phyloP scores from a whole-genome alignment of 805 yeast species.

The Ogataea zsoltii region DNA sequence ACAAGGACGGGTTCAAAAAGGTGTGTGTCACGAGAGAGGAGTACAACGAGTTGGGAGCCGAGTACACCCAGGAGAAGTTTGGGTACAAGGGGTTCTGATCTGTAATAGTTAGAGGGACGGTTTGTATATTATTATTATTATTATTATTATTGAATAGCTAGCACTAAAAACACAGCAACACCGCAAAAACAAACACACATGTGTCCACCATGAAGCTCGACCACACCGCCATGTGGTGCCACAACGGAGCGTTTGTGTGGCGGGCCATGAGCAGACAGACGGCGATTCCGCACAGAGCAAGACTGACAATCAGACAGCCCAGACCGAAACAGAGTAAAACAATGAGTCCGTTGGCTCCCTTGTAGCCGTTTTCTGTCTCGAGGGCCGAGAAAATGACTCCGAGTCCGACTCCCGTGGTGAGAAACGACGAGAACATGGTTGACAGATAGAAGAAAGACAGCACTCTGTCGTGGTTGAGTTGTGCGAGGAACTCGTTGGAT shows the following conservation, averaged over 20 bases:
- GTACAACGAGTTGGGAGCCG: constrained; percentile 81
- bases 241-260: constrained; percentile 36
- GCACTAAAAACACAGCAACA: constrained; percentile 22
- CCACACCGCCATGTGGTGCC: constrained; percentile 48
- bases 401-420: constrained; percentile 44
- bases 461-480: constrained; percentile 42
- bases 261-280: constrained; percentile 47
- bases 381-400: constrained; percentile 39
- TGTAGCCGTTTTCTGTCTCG: constrained; percentile 8
- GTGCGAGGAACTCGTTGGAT: constrained; percentile 20
- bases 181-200: constrained; percentile 44
- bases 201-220: constrained; percentile 40
- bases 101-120: not conserved
- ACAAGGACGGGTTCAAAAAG: constrained; percentile 45
- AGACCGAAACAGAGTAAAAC: constrained; percentile 36
- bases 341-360: constrained; percentile 21
- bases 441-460: constrained; percentile 45
- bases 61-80: constrained; percentile 36
- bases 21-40: constrained; percentile 74
- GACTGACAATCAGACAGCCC: constrained; percentile 43
- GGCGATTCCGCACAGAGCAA: constrained; percentile 43
- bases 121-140: too few relatives aligned
- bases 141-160: too few relatives aligned
- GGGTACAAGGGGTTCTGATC: constrained; percentile 22
- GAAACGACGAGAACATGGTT: constrained; percentile 39